Percentiles rank a stretch among this genome's conserved stretches.
phyloP scores from a whole-genome alignment of 371 early-diverging fungal genomes.

The Dipsacomyces acuminosporus region DNA sequence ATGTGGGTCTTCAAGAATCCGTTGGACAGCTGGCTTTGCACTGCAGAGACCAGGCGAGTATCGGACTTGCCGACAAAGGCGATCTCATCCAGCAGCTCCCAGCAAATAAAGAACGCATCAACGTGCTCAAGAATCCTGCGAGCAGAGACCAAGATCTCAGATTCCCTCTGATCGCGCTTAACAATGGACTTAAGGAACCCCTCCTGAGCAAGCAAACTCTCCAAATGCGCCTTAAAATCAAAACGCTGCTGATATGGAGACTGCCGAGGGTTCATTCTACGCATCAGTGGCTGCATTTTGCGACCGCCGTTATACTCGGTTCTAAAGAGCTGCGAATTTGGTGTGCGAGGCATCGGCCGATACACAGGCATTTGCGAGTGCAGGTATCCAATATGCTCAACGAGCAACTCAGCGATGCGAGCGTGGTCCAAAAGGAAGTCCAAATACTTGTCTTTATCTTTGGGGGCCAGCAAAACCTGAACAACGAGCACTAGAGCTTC shows the following conservation, averaged over 20 bases:
- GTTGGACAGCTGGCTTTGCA: slow-evolving; percentile 36
- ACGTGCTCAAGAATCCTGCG: slow-evolving; percentile 22
- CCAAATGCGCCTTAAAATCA: slow-evolving; percentile 13
- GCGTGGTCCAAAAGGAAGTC: slow-evolving; percentile 32
- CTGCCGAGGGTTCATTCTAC: slow-evolving; percentile 1
- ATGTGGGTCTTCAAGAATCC: slow-evolving; percentile 36
- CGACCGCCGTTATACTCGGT: slow-evolving; percentile 17
- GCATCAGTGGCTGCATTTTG: slow-evolving; percentile 15
- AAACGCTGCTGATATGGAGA: background rate
- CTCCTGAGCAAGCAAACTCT: slow-evolving; percentile 8
- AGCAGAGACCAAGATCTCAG: slow-evolving; percentile 15
- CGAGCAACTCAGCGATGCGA: slow-evolving; percentile 26
- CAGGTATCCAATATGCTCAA: slow-evolving; percentile 45
- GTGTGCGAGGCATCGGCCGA: slow-evolving; percentile 33
- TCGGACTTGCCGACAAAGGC: slow-evolving; percentile 8
- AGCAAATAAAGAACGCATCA: slow-evolving; percentile 45
- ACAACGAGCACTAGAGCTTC: slow-evolving; percentile 40
- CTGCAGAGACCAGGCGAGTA: slow-evolving; percentile 11
- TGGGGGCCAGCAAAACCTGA: slow-evolving; percentile 38
- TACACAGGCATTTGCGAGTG: slow-evolving; percentile 42
- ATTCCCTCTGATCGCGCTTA: slow-evolving; percentile 28
- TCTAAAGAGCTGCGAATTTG: slow-evolving; percentile 21
- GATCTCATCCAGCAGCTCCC: slow-evolving; percentile 49
- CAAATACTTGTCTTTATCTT: slow-evolving; percentile 13
- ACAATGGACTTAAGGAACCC: slow-evolving; percentile 13